Conservation (phyloP, 176 grass and related monocot genomes). For the Tuctoria greenei region DNA sequence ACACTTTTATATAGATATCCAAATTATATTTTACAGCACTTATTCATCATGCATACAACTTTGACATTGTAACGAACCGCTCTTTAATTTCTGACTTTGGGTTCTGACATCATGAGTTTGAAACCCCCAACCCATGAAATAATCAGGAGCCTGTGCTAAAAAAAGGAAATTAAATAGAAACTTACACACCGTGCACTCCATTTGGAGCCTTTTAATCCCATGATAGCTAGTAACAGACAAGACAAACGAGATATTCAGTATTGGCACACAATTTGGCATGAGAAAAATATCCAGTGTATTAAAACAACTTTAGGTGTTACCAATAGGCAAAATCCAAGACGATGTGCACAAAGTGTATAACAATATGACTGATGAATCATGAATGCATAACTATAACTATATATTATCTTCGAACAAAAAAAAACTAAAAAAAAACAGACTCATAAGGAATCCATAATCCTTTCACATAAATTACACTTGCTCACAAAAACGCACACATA, state of each 20-base stretch:
- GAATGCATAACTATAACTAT: background rate
- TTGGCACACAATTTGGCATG: background rate
- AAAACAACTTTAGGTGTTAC: too few relatives aligned
- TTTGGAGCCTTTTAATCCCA: background rate
- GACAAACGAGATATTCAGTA: background rate
- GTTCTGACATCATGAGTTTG: background rate
- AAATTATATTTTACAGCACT: too few relatives aligned
- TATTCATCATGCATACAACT: background rate
- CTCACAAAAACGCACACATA: too few relatives aligned
- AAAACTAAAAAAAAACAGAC: too few relatives aligned
- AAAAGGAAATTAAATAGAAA: background rate
- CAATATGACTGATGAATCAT: background rate
- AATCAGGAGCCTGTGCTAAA: background rate
- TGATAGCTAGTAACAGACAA: background rate
- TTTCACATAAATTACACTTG: too few relatives aligned
- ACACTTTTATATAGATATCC: too few relatives aligned
- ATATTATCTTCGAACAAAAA: too few relatives aligned
- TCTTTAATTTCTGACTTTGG: slow-evolving; percentile 16
- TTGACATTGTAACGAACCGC: background rate
- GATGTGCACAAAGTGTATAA: background rate
- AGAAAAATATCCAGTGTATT: too few relatives aligned
- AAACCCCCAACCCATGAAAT: background rate
- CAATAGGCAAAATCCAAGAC: too few relatives aligned
- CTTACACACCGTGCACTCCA: background rate
- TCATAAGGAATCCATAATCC: too few relatives aligned